These are phyloP conservation scores for Bathelium albidoporum DNA, from an alignment of 495 filamentous ascomycete genomes.

Conservation along the genomic window DNA sequence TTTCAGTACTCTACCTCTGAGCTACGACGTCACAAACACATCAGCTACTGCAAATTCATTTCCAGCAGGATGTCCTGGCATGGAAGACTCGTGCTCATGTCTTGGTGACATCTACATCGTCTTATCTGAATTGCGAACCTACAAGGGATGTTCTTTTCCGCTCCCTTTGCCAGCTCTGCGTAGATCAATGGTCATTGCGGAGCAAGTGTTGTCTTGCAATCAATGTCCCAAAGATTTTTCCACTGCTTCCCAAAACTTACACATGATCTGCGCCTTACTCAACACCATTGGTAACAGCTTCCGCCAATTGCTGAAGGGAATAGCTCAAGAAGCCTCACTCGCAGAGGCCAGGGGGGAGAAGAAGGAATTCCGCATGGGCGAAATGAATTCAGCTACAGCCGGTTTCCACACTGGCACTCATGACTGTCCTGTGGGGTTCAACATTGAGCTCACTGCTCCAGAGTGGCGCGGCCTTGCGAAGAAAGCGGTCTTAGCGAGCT, in stretches of 20 bases:
- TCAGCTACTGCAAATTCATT: background rate
- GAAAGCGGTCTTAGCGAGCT: constrained; percentile 19
- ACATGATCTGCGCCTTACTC: constrained; percentile 22
- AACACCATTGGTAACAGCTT: constrained; percentile 24
- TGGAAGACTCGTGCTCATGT: constrained; percentile 22
- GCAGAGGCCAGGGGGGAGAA: constrained; percentile 17
- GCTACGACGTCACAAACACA: background rate
- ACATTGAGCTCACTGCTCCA: constrained; percentile 20
- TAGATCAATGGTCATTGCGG: constrained; percentile 22
- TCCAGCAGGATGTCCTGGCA: background rate
- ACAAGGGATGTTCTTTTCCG: constrained; percentile 26
- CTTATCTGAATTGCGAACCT: constrained; percentile 21
- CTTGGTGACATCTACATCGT: constrained; percentile 30
- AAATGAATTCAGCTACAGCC: constrained; percentile 15
- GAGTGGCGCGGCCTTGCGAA: constrained; percentile 29
- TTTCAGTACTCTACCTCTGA: background rate
- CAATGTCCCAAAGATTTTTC: constrained; percentile 25
- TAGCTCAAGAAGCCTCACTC: constrained; percentile 22
- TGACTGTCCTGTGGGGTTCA: constrained; percentile 28
- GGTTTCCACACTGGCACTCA: constrained; percentile 26
- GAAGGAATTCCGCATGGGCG: constrained; percentile 28
- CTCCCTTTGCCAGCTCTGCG: constrained; percentile 23
- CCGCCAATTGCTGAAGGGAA: constrained; percentile 20
- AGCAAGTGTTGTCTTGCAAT: constrained; percentile 22
- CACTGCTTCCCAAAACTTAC: constrained; percentile 27